Base-by-base conservation (phyloP, 176 grass and related monocot genomes). In the Aechmea fasciata region DNA sequence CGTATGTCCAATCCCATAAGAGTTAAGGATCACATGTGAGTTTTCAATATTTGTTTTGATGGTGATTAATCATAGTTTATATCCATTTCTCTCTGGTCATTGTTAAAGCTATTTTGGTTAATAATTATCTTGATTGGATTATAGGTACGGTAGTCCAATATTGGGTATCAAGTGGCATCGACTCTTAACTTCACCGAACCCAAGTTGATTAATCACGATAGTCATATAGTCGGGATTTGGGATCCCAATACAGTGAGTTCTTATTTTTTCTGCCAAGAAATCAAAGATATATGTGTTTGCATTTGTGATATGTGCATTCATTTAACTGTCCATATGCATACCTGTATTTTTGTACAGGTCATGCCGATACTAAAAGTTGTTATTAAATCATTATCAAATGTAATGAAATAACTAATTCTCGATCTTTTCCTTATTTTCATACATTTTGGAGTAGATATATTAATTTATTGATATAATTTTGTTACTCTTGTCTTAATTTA, bases 1-100 rank as follows among this genome's bases (percentile, higher is more conserved):
- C 88, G 85, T 11, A 92, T 89, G 93, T 87, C 86, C 75, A 85
- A 87, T 73, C 93, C 93, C 71, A 51, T 96, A 57, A 50, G 84
- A 73, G 71, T 96, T 78, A 96, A 96, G 75, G 88, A 96, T 90
- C 93, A 96, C 81, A 91, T 96, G 93, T 96, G 83, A 96, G 88
- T 73, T 67, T 22, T 22, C 50, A 48, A 41, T 41, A 41, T 41
- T 41, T 41, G 33, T 7, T 41, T 41, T 20, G 0, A 49, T 50
- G 49, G 49, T 51, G 47, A 55, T 61, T 62, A 18, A 41, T 41
- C 33, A 41, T 41, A 41, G 33, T 47, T 11, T 19, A 11, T 73
- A 17, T 59, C 5, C 24, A 17, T 28, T 47, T 11, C 17, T 72
- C 29, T 53, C 8, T 50, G 26, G 47, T 55, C 25, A 50, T 72